A percentile compares a stretch with the other conserved stretches of the same genome.
Evolutionary conservation across 2,329 filamentous ascomycete genomes (phyloP).

Genomic region (Alternaria gansuensis): DNA sequence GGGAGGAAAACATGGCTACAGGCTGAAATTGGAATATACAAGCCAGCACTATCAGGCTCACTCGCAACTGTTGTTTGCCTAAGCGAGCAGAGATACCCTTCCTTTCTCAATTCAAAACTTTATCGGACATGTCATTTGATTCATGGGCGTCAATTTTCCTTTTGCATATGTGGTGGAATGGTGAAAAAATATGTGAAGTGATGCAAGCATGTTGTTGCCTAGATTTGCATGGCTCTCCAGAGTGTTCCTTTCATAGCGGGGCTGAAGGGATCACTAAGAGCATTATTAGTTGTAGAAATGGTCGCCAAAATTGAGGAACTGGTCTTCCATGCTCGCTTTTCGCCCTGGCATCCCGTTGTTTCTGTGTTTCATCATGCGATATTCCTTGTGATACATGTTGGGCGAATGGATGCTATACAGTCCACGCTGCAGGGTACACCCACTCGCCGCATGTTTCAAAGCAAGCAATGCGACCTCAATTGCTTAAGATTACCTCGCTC

Average conservation of each 20-base stretch:
- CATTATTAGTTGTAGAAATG: conserved; percentile 49
- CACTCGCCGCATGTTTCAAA: conserved; percentile 40
- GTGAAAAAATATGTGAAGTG: conserved; percentile 27
- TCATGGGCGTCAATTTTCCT: conserved; percentile 9
- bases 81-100: conserved; percentile 52
- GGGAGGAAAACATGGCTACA: conserved; percentile 38
- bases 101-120: conserved; percentile 34
- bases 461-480: conserved; percentile 27
- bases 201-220: conserved; percentile 29
- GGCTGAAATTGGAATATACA: conserved; percentile 50
- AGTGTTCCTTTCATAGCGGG: conserved; percentile 47
- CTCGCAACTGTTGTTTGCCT: conserved; percentile 49
- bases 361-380: conserved; percentile 42
- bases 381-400: conserved; percentile 17
- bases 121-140: conserved; percentile 10
- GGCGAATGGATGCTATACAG: conserved; percentile 39
- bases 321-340: conserved; percentile 31
- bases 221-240: conserved; percentile 37
- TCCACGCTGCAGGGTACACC: conserved; percentile 30
- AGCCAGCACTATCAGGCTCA: conserved; percentile 45
- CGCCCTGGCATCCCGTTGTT: conserved; percentile 19
- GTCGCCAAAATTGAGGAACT: conserved; percentile 37
- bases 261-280: conserved; percentile 45
- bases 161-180: conserved; percentile 33
- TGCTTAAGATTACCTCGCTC: conserved; percentile 26